Conservation (phyloP, 345 rosid species). For the Abelmoschus esculentus region DNA sequence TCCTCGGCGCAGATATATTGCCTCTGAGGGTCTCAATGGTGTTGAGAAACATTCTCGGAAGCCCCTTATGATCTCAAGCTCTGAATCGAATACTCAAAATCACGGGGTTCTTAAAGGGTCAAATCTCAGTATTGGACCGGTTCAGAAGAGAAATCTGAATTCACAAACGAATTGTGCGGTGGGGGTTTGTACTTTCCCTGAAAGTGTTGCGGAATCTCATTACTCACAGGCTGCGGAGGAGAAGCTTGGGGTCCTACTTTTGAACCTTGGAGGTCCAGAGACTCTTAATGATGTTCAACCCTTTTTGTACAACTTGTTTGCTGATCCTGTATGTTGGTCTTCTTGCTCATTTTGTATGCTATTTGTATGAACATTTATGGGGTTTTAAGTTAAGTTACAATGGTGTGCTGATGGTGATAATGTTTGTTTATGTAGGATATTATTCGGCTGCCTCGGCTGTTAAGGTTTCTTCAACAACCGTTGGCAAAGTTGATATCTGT, state of each 20-base stretch:
- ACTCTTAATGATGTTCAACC: conserved; percentile 71
- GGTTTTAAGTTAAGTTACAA: not conserved
- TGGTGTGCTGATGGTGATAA: not conserved
- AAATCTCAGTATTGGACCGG: not conserved
- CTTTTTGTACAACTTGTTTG: conserved; percentile 60
- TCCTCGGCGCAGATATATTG: not conserved
- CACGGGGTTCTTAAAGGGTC: not conserved
- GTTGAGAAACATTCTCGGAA: not conserved
- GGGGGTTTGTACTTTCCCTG: conserved; percentile 3
- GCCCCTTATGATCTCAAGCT: conserved; percentile 2
- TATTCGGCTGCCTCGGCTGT: conserved; percentile 75
- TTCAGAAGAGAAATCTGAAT: not conserved
- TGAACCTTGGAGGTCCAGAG: conserved; percentile 86
- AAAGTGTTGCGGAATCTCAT: not conserved
- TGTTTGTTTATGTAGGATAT: conserved; percentile 53
- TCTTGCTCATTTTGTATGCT: not conserved
- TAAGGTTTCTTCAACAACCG: conserved; percentile 77
- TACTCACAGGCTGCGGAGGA: conserved; percentile 3
- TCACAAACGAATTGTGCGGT: not conserved
- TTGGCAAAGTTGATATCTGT: conserved; percentile 74
- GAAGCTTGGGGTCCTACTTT: conserved; percentile 55
- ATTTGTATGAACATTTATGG: not conserved
- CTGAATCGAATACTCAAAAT: not conserved
- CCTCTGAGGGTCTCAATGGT: not conserved
- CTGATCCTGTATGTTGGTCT: conserved; percentile 66